A percentile compares a stretch with the other conserved stretches of the same genome.
phyloP scores from a whole-genome alignment of 805 yeast species.

The Candida insectorum region DNA sequence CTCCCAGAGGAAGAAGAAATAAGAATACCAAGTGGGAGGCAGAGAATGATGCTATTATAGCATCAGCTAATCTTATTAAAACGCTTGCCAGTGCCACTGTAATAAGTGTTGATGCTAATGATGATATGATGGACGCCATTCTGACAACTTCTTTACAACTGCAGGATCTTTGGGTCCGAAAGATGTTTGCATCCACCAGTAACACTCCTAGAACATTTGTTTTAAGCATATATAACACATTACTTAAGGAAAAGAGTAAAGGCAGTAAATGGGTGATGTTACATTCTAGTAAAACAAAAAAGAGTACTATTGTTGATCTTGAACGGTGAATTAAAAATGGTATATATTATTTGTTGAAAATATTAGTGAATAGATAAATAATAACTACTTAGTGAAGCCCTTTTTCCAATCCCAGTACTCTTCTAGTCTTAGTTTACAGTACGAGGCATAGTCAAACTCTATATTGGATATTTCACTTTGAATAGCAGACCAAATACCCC shows the following conservation, averaged over 20 bases:
- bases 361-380: too few relatives aligned
- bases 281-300: constrained; percentile 74
- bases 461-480: constrained; percentile 66
- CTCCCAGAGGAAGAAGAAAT: constrained; percentile 73
- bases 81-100: constrained; percentile 66
- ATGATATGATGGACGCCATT: constrained; percentile 83
- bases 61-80: constrained; percentile 51
- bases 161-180: constrained; percentile 79
- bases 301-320: constrained; percentile 52
- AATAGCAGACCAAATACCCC: constrained; percentile 84
- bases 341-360: too few relatives aligned
- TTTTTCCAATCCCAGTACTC: constrained; percentile 73
- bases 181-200: constrained; percentile 73
- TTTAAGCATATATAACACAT: constrained; percentile 63
- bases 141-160: constrained; percentile 70
- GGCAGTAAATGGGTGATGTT: constrained; percentile 75
- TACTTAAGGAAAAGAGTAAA: constrained; percentile 68
- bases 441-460: constrained; percentile 66
- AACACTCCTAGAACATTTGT: constrained; percentile 82
- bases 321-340: constrained; percentile 38
- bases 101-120: constrained; percentile 73
- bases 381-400: background rate
- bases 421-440: constrained; percentile 54
- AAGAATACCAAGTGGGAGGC: constrained; percentile 73
- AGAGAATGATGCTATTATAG: constrained; percentile 69